Conservation (phyloP, 768 basidiomycete species). For the Tephrocybe sp. region DNA sequence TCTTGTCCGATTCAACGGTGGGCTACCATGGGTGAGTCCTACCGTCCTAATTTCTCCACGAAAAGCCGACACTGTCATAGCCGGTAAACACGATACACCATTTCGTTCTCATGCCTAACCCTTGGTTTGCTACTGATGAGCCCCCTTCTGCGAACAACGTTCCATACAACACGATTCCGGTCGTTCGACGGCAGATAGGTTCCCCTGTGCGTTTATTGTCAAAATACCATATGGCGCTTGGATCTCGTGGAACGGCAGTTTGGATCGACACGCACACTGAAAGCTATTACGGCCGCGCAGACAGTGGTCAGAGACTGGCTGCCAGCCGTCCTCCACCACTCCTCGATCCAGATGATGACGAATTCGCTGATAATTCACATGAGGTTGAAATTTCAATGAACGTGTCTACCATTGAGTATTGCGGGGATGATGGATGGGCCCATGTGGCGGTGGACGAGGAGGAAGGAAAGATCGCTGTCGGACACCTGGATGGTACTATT, state of each 20-base stretch:
- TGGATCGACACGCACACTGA: constrained; percentile 69
- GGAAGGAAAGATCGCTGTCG: constrained; percentile 46
- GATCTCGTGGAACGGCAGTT: constrained; percentile 58
- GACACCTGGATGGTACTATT: constrained; percentile 46
- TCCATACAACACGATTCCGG: constrained; percentile 44
- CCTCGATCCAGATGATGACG: constrained; percentile 19
- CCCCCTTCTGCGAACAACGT: constrained; percentile 34
- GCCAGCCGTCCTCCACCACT: constrained; percentile 28
- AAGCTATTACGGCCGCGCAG: constrained; percentile 40
- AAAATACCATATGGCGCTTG: constrained; percentile 52
- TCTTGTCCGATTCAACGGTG: constrained; percentile 58
- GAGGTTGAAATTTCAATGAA: constrained; percentile 28
- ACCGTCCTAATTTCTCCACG: not conserved
- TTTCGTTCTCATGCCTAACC: constrained; percentile 50
- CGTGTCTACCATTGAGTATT: constrained; percentile 44
- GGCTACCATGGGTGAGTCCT: constrained; percentile 53
- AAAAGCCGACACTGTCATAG: constrained; percentile 24
- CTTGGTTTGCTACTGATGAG: constrained; percentile 26
- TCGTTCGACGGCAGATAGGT: constrained; percentile 39
- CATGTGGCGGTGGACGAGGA: constrained; percentile 45
- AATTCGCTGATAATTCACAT: constrained; percentile 24
- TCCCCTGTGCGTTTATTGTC: constrained; percentile 61
- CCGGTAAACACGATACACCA: constrained; percentile 70
- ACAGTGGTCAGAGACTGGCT: constrained; percentile 61
- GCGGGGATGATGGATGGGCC: constrained; percentile 51